These are phyloP conservation scores for Chondrostereum purpureum DNA, from an alignment of 1,284 basidiomycete genomes.

Conservation along the genomic window DNA sequence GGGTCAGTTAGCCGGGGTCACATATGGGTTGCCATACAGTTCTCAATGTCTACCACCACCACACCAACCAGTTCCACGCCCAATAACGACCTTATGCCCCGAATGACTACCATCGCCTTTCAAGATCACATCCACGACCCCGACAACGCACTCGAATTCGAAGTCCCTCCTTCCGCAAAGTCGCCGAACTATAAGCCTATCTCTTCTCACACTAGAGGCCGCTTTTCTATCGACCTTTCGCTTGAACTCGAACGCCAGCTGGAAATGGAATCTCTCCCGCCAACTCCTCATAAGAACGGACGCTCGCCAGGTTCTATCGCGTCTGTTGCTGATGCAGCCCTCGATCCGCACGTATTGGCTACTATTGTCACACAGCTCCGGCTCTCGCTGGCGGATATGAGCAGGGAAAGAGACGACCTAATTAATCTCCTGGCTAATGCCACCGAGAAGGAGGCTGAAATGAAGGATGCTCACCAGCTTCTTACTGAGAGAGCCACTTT, in stretches of 20 bases:
- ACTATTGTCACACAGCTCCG: slow-evolving; percentile 66
- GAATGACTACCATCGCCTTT: not conserved
- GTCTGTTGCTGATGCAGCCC: slow-evolving; percentile 18
- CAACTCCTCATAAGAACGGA: slow-evolving; percentile 26
- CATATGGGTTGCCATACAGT: not conserved
- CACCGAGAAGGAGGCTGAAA: slow-evolving; percentile 46
- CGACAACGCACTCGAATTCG: slow-evolving; percentile 1
- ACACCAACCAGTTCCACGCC: not conserved
- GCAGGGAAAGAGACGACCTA: slow-evolving; percentile 63
- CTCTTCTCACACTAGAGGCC: not conserved
- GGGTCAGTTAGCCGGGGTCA: no score
- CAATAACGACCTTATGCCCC: not conserved
- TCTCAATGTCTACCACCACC: not conserved
- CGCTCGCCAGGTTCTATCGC: slow-evolving; percentile 13
- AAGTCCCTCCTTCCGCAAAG: not conserved
- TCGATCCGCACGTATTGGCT: slow-evolving; percentile 70
- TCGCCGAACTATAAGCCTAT: not conserved
- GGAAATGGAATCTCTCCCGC: slow-evolving; percentile 55
- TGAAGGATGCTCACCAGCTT: slow-evolving; percentile 53
- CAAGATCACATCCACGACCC: not conserved
- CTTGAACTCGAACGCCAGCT: slow-evolving; percentile 73
- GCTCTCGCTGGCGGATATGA: slow-evolving; percentile 50
- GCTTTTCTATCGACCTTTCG: slow-evolving; percentile 66
- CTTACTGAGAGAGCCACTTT: slow-evolving; percentile 58
- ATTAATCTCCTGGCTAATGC: slow-evolving; percentile 42